Conservation (phyloP, 495 filamentous ascomycete genomes). For the Daldinia caldariorum region DNA sequence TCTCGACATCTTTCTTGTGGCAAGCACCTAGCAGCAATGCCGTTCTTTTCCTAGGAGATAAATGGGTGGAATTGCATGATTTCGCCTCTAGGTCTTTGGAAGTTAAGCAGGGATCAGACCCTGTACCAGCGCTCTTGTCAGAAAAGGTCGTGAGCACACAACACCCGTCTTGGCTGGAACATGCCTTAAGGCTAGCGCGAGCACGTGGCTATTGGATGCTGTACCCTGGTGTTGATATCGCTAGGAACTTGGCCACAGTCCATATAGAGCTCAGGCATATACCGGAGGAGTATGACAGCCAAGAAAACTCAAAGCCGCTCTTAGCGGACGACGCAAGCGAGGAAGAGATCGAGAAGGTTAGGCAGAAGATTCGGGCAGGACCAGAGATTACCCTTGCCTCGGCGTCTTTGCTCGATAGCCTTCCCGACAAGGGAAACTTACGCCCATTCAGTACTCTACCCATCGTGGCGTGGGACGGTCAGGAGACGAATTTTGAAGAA, state of each 20-base stretch:
- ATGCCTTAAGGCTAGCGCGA: constrained; percentile 75
- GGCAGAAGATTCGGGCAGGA: constrained; percentile 30
- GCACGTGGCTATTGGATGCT: constrained; percentile 77
- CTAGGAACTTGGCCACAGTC: constrained; percentile 67
- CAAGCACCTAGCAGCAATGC: constrained; percentile 84
- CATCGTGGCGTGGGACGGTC: constrained; percentile 56
- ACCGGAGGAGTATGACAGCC: constrained; percentile 71
- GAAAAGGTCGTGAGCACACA: constrained; percentile 65
- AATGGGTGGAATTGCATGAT: constrained; percentile 82
- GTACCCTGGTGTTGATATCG: constrained; percentile 69
- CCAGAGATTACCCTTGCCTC: constrained; percentile 46
- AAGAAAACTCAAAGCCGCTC: constrained; percentile 19
- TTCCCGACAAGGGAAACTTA: constrained; percentile 50
- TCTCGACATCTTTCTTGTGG: constrained; percentile 74
- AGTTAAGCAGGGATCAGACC: constrained; percentile 47
- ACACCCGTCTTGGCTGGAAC: constrained; percentile 81
- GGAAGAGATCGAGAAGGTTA: constrained; percentile 40
- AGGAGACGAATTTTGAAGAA: constrained; percentile 36
- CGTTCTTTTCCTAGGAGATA: constrained; percentile 80
- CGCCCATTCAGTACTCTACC: constrained; percentile 52
- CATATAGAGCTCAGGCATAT: constrained; percentile 76
- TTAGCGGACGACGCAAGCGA: constrained; percentile 38
- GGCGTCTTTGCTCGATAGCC: constrained; percentile 51
- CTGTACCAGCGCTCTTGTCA: constrained; percentile 47
- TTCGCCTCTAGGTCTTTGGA: constrained; percentile 70